Conservation (phyloP, 2,329 filamentous ascomycete genomes). For the Phaeosphaeriaceae sp. region DNA sequence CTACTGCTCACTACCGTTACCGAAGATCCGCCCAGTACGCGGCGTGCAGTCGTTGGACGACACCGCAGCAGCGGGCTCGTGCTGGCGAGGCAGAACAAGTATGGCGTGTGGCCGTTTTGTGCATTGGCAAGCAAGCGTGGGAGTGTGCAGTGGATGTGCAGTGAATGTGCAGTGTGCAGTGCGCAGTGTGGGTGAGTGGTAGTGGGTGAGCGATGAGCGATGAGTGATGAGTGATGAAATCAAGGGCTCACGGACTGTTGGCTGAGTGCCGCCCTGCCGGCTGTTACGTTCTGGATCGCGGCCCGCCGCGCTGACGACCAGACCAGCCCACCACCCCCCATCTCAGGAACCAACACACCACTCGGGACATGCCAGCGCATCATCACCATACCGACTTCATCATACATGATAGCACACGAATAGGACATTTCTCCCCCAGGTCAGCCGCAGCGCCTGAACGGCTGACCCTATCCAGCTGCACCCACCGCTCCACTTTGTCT, state of each 20-base stretch:
- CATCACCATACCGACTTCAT: no score
- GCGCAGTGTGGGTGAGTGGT: conserved; percentile 7
- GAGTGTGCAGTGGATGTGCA: conserved; percentile 5
- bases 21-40: conserved; percentile 30
- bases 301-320: conserved; percentile 9
- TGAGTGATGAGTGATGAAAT: conserved; percentile 7
- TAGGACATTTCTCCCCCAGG: conserved; percentile 4
- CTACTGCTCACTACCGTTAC: no score
- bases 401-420: no score
- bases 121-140: conserved; percentile 36
- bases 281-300: conserved; percentile 5
- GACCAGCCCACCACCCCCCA: background rate
- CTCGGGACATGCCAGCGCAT: conserved; percentile 26
- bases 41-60: conserved; percentile 42
- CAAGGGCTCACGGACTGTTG: background rate
- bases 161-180: conserved; percentile 5
- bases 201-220: conserved; percentile 1
- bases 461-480: conserved; percentile 7
- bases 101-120: conserved; percentile 26
- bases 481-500: background rate
- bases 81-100: conserved; percentile 27
- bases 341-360: conserved; percentile 18
- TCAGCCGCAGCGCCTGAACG: conserved; percentile 12
- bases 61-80: conserved; percentile 24
- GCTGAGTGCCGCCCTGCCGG: background rate